These are phyloP conservation scores for Cryphonectria japonica DNA, from an alignment of 2,329 filamentous ascomycete genomes.

Conservation along the genomic window DNA sequence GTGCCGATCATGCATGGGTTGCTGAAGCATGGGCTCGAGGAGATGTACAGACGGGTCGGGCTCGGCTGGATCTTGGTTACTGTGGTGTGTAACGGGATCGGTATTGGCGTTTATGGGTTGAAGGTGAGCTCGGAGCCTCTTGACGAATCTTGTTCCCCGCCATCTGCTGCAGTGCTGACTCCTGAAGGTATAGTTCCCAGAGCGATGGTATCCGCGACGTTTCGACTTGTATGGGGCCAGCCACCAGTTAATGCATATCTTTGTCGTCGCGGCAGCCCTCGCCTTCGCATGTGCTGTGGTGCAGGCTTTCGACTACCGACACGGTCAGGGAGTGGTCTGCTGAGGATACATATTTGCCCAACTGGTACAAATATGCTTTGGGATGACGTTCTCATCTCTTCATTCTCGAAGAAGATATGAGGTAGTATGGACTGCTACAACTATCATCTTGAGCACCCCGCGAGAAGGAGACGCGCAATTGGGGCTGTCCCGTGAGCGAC, in stretches of 20 bases:
- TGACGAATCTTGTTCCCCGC: neutral
- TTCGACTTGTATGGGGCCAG: constrained; percentile 53
- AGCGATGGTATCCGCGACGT: constrained; percentile 45
- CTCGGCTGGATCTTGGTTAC: constrained; percentile 45
- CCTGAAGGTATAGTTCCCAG: constrained; percentile 42
- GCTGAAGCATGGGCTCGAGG: constrained; percentile 37
- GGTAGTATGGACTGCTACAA: neutral
- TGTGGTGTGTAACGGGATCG: constrained; percentile 43
- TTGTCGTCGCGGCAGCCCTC: constrained; percentile 48
- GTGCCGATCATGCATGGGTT: constrained; percentile 46
- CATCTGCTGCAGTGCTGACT: constrained; percentile 9
- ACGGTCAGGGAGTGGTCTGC: constrained; percentile 27
- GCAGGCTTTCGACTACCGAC: constrained; percentile 42
- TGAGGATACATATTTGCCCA: neutral
- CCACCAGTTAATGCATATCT: constrained; percentile 54
- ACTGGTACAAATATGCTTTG: too few relatives aligned
- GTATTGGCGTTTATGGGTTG: constrained; percentile 43
- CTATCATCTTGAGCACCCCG: neutral
- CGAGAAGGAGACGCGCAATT: neutral
- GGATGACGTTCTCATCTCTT: neutral
- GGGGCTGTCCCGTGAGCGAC: too few relatives aligned
- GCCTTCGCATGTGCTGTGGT: constrained; percentile 42
- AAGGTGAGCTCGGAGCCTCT: constrained; percentile 33
- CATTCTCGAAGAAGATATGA: neutral
- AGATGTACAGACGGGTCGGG: constrained; percentile 44